These are phyloP conservation scores for slime mould (Dictyostelium discoideum) DNA, from an alignment of 78 protist genomes.

Conservation along the genomic window DNA sequence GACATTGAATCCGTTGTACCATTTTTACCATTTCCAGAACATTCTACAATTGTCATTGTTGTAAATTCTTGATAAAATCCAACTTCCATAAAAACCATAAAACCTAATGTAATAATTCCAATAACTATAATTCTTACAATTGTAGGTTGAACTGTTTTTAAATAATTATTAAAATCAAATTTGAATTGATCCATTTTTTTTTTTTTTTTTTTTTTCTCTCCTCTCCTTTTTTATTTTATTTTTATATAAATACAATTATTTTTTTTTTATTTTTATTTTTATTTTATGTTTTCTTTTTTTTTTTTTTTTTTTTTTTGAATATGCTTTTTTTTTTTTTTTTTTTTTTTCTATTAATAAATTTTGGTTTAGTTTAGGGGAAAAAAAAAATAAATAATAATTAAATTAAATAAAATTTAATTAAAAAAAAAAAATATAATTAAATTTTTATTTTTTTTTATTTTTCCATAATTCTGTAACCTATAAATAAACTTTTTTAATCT, in stretches of 20 bases:
- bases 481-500: no score
- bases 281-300: neutral
- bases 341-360: no score
- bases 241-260: neutral
- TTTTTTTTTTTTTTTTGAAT: neutral
- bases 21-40: neutral
- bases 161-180: slow-evolving; percentile 20
- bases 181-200: neutral
- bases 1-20: neutral
- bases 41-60: neutral
- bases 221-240: neutral
- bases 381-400: no score
- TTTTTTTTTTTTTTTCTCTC: neutral
- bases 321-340: neutral
- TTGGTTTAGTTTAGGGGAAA: neutral
- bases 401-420: no score
- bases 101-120: neutral
- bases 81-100: slow-evolving; percentile 12
- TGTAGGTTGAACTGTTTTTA: slow-evolving; percentile 8
- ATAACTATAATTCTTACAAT: neutral
- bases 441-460: no score
- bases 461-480: neutral
- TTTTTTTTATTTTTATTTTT: neutral
- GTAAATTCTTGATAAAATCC: neutral
- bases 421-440: no score